These are phyloP conservation scores for Fomitopsis pinicola DNA, from an alignment of 1,284 basidiomycete genomes.

Conservation along the genomic window DNA sequence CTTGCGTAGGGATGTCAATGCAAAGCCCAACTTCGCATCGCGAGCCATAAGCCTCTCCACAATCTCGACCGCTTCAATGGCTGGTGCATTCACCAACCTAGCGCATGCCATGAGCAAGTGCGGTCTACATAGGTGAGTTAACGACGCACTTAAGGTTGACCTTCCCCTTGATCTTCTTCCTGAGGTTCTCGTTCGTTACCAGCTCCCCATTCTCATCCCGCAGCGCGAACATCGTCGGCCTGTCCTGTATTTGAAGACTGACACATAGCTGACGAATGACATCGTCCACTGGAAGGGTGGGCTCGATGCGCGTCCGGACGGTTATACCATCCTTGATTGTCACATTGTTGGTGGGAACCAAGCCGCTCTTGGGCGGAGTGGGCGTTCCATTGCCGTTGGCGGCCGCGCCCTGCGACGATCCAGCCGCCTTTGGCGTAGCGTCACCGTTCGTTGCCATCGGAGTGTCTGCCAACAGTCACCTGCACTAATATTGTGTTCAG, in stretches of 20 bases:
- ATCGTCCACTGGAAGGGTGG: constrained; percentile 73
- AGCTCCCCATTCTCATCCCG: constrained; percentile 86
- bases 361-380: constrained; percentile 29
- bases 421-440: constrained; percentile 9
- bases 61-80: constrained; percentile 78
- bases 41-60: constrained; percentile 64
- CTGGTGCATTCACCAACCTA: constrained; percentile 79
- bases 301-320: constrained; percentile 77
- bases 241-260: constrained; percentile 81
- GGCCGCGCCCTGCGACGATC: constrained; percentile 12
- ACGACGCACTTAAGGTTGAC: constrained; percentile 71
- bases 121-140: background rate
- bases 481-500: background rate
- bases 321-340: constrained; percentile 68
- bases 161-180: constrained; percentile 78
- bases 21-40: constrained; percentile 65
- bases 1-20: constrained; percentile 80
- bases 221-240: constrained; percentile 78
- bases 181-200: constrained; percentile 87
- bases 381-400: constrained; percentile 37
- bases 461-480: background rate
- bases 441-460: constrained; percentile 12
- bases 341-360: constrained; percentile 79
- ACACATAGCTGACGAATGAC: constrained; percentile 76
- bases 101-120: background rate